These are phyloP conservation scores for Dacryopinax spathularia DNA, from an alignment of 768 basidiomycete genomes.

Conservation along the genomic window DNA sequence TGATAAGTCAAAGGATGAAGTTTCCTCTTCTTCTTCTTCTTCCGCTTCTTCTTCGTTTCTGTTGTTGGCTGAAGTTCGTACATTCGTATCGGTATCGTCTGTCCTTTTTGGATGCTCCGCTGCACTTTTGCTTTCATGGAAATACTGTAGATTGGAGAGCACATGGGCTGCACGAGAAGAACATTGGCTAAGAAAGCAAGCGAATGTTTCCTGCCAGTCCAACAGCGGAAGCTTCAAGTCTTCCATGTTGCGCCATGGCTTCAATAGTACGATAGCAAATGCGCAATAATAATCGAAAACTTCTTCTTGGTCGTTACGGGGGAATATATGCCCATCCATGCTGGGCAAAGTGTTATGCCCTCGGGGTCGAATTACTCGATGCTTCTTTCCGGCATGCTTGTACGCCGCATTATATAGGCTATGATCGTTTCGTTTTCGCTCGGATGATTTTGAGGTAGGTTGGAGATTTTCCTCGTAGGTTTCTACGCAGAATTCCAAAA, in stretches of 20 bases:
- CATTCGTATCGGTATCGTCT: no score
- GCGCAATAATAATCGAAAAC: no score
- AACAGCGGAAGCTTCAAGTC: no score
- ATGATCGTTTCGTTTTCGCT: background rate
- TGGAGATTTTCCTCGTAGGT: background rate
- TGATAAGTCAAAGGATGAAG: no score
- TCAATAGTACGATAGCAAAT: no score
- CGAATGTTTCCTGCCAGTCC: no score
- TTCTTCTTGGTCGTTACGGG: background rate
- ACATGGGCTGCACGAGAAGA: background rate
- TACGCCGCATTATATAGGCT: background rate
- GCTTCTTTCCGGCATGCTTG: background rate
- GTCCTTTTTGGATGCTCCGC: no score
- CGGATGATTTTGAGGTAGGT: background rate
- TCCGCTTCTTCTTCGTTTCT: no score
- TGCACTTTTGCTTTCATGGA: no score
- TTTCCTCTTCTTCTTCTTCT: no score
- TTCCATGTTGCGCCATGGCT: no score
- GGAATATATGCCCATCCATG: background rate
- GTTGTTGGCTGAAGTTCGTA: no score
- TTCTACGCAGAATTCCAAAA: background rate
- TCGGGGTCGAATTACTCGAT: background rate
- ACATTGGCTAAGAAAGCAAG: background rate
- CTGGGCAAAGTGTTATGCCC: background rate
- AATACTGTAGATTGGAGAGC: background rate